Evolutionary conservation across 228 moss, liverwort and hornwort species (phyloP), one percentile per base, ranked within the genome.

Genomic region (Sphagnum magellanicum): DNA sequence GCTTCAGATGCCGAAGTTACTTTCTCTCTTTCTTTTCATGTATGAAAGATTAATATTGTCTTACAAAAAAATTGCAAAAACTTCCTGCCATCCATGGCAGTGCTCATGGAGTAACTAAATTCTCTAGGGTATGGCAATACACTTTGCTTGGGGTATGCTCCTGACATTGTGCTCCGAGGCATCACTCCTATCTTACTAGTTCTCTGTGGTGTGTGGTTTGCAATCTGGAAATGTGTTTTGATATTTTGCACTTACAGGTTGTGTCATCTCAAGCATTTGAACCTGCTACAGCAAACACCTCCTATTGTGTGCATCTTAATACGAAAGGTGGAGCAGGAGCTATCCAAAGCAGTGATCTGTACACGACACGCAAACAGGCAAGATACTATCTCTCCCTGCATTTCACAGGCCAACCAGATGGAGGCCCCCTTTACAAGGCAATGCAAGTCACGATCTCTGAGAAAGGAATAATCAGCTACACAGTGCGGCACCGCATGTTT

Each of bases 351-450:
- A 15, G 16, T 8, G 11, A 16, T 15, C n/a, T 61, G 4, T 16
- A 16, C 61, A 16, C 61, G 32, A 16, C 46, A 8, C 61, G 61
- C 61, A 61, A 61, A 8, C 16, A 61, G 61, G 61, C 61, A 16
- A 14, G 60, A 60, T 60, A 60, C 12, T 60, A 61, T 61, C 6
- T 61, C 61, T 61, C 61, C 61, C 61, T 61, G 5, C 61, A 46
- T 8, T 61, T 61, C 9, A 46, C 61, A 61, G 61, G 61, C 16
- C 3, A 61, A 16, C 61, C 61, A 15, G 61, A 61, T 61, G 61
- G 61, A 61, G 61, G 61, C 61, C 61, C 61, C n/a, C 61, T 61
- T 15, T 61, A 61, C 61, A 12, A 32, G 61, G 61, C 46, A 46
- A 61, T 61, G 61, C 61, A 61, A 15, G 46, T 61, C 7, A 16